Evolutionary conservation across 2,329 filamentous ascomycete genomes (phyloP), one percentile per base, ranked within the genome.

Genomic region (Fusarium buharicum): DNA sequence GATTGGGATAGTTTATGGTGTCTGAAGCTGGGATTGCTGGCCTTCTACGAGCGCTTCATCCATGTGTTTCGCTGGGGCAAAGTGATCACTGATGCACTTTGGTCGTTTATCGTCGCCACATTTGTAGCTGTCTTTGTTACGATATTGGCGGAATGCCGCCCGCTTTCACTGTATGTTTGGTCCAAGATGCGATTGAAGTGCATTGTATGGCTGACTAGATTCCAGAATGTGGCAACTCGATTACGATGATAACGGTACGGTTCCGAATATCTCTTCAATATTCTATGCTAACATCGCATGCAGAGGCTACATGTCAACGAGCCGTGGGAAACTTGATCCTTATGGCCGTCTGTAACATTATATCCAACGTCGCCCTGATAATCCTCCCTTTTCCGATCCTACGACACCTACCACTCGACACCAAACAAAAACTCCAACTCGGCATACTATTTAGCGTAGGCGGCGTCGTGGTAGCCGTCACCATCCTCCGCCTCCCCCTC

Each of bases 31-130:
- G 71, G 68, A 36, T 28, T 74, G 17, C 54, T 74, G 33, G 62
- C 64, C 22, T 74, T 74, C 45, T 74, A 74, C 52, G 69, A 71
- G 0, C 72, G 72, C 17, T 74, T 74, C 41, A 62, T 74, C 22
- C 45, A 71, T 43, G 44, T 67, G 10, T 62, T 68, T 7, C 50
- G 33, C 14, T 68, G 66, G 66, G 72, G 72, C 12, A 66, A 66
- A 20, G 4, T 45, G 8, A 70, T 62, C 18, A 62, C 61, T 1
- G 50, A 52, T 8, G 54, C 53, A 4, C 50, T 72, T 1, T 72
- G 71, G 67, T 67, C 53, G 55, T 66, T 72, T 24, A 70, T 74
- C n/a, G 60, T 67, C 33, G 20, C 66, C n/a, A 70, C 62, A 1
- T 74, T 72, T 31, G 30, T 73, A 16, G 64, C 66, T 1, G 66